These are phyloP conservation scores for Ascochyta koolunga DNA, from an alignment of 2,329 filamentous ascomycete species.

Conservation along the genomic window DNA sequence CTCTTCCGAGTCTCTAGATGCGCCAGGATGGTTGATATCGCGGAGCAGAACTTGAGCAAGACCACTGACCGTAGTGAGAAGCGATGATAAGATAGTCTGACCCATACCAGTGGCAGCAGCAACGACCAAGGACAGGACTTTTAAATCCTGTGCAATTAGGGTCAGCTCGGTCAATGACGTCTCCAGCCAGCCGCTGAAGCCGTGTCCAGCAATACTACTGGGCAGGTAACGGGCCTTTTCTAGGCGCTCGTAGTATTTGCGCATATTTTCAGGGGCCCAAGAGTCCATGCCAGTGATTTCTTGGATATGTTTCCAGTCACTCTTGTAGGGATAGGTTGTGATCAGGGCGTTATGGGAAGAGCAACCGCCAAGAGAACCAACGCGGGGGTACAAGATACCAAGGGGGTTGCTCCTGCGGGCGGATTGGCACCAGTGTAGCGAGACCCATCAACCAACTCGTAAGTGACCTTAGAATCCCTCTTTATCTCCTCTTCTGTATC, in stretches of 20 bases:
- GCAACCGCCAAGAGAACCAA: constrained; percentile 62
- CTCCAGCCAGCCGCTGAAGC: constrained; percentile 62
- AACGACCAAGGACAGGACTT: constrained; percentile 59
- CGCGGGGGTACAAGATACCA: constrained; percentile 63
- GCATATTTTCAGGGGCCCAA: constrained; percentile 66
- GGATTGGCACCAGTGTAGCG: constrained; percentile 60
- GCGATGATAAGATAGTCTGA: constrained; percentile 37
- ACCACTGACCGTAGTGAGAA: constrained; percentile 50
- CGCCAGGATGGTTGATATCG: constrained; percentile 58
- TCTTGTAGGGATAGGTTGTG: constrained; percentile 61
- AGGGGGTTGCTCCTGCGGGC: constrained; percentile 57
- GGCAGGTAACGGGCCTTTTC: constrained; percentile 61
- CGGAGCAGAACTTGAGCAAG: constrained; percentile 55
- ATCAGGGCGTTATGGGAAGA: constrained; percentile 66
- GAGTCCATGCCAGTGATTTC: constrained; percentile 63
- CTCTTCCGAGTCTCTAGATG: constrained; percentile 53
- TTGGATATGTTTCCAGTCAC: constrained; percentile 64
- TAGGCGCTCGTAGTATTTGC: constrained; percentile 60
- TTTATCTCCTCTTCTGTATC: constrained; percentile 57
- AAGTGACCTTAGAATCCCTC: constrained; percentile 63
- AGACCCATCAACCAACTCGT: constrained; percentile 24
- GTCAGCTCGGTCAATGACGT: constrained; percentile 58
- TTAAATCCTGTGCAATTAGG: constrained; percentile 58
- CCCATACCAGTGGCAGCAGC: constrained; percentile 60
- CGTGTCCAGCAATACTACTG: constrained; percentile 56